These are phyloP conservation scores for Cyclotella cryptica DNA, from an alignment of 108 stramenopile genomes.

Conservation along the genomic window DNA sequence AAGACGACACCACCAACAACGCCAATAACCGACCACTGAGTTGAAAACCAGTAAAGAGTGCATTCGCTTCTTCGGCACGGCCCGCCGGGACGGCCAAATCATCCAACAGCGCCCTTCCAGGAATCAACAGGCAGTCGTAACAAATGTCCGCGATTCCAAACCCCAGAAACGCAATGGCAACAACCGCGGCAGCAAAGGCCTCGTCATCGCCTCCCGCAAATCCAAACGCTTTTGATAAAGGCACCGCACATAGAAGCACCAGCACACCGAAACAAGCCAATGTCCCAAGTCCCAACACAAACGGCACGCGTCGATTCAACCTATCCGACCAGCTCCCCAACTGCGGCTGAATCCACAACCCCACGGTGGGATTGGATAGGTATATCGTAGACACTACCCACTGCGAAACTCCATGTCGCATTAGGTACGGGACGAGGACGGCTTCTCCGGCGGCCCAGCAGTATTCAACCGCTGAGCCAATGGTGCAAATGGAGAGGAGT, in stretches of 20 bases:
- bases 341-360: slow-evolving; percentile 20
- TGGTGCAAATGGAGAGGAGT: slow-evolving; percentile 25
- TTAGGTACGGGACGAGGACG: slow-evolving; percentile 20
- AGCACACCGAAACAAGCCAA: slow-evolving; percentile 2
- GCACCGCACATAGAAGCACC: not conserved
- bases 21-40: slow-evolving; percentile 13
- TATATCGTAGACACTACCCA: slow-evolving; percentile 30
- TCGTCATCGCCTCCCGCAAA: not conserved
- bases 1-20: slow-evolving; percentile 18
- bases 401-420: slow-evolving; percentile 4
- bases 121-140: slow-evolving; percentile 31
- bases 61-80: slow-evolving; percentile 13
- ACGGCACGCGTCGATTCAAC: slow-evolving; percentile 5
- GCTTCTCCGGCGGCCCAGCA: slow-evolving; percentile 36
- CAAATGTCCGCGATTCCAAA: slow-evolving; percentile 28
- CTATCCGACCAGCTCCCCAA: slow-evolving; percentile 14
- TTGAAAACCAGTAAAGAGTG: slow-evolving; percentile 30
- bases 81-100: slow-evolving; percentile 18
- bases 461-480: slow-evolving; percentile 18
- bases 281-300: not conserved
- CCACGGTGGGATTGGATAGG: slow-evolving; percentile 21
- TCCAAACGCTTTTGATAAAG: not conserved
- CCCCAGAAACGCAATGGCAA: slow-evolving; percentile 9
- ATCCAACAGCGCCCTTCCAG: slow-evolving; percentile 25
- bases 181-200: not conserved